phyloP scores from a whole-genome alignment of 1,284 basidiomycete genomes.

The Polyporus tsugae region DNA sequence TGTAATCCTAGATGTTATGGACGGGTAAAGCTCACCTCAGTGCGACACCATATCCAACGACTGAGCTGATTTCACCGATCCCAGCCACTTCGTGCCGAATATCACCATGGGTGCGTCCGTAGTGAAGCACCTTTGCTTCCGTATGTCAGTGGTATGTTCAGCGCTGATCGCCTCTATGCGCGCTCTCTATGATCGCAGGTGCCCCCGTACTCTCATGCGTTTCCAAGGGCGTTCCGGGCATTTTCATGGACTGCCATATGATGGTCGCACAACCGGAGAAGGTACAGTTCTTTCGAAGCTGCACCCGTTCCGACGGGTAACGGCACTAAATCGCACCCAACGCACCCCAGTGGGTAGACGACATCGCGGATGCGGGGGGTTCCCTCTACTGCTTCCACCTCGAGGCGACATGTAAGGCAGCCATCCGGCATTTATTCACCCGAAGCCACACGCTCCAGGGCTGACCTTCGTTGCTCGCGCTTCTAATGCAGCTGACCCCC shows the following conservation, averaged over 20 bases:
- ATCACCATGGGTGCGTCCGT: conserved; percentile 86
- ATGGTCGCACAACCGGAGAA: conserved; percentile 97
- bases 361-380: conserved; percentile 95
- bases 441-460: neutral
- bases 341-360: conserved; percentile 88
- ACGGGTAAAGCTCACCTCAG: conserved; percentile 66
- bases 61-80: conserved; percentile 31
- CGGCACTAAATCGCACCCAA: neutral
- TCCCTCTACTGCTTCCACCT: conserved; percentile 97
- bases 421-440: neutral
- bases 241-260: conserved; percentile 99
- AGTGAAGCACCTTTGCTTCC: conserved; percentile 7
- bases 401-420: conserved; percentile 86
- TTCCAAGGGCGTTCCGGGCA: conserved; percentile 89
- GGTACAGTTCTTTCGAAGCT: conserved; percentile 50
- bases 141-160: conserved; percentile 4
- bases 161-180: conserved; percentile 25
- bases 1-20: conserved; percentile 87
- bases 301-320: neutral
- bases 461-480: neutral
- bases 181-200: conserved; percentile 54
- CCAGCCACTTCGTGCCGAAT: conserved; percentile 97
- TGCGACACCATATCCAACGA: conserved; percentile 7
- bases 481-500: conserved; percentile 64
- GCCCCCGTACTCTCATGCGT: conserved; percentile 91